A percentile compares a stretch with the other conserved stretches of the same genome.
phyloP scores from a whole-genome alignment of 108 stramenopile species.

The Epithemia pelagica region DNA sequence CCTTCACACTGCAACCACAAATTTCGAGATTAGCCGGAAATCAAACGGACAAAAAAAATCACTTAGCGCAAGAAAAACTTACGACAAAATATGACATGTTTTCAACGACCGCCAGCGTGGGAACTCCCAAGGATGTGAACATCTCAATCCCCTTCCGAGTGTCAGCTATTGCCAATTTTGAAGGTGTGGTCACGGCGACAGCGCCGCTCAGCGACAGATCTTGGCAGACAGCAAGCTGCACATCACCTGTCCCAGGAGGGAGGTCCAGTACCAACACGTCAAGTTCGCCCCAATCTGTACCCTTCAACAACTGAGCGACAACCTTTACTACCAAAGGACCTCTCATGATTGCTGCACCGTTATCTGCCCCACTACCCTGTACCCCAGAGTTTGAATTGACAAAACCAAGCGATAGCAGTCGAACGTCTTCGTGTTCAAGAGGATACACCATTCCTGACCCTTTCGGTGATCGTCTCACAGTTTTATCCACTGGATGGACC shows the following conservation, averaged over 20 bases:
- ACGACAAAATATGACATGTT: conserved; percentile 95
- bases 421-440: conserved; percentile 78
- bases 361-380: conserved; percentile 68
- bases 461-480: conserved; percentile 56
- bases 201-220: conserved; percentile 89
- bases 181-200: conserved; percentile 98
- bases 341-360: conserved; percentile 74
- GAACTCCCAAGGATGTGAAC: conserved; percentile 90
- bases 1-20: conserved; percentile 42
- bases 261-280: conserved; percentile 96
- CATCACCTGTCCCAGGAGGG: conserved; percentile 99
- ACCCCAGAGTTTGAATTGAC: conserved; percentile 81
- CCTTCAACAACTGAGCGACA: conserved; percentile 87
- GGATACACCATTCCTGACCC: conserved; percentile 76
- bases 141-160: conserved; percentile 95
- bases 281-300: conserved; percentile 98
- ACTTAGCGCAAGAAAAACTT: conserved; percentile 7
- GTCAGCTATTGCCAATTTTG: conserved; percentile 87
- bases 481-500: conserved; percentile 67
- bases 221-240: conserved; percentile 95
- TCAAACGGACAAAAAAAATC: background rate
- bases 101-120: conserved; percentile 93
- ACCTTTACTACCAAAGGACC: conserved; percentile 91
- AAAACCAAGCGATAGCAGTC: conserved; percentile 81
- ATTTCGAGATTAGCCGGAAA: conserved; percentile 1